These are phyloP conservation scores for Russula olivacea DNA, from an alignment of 768 basidiomycete genomes.

Conservation along the genomic window DNA sequence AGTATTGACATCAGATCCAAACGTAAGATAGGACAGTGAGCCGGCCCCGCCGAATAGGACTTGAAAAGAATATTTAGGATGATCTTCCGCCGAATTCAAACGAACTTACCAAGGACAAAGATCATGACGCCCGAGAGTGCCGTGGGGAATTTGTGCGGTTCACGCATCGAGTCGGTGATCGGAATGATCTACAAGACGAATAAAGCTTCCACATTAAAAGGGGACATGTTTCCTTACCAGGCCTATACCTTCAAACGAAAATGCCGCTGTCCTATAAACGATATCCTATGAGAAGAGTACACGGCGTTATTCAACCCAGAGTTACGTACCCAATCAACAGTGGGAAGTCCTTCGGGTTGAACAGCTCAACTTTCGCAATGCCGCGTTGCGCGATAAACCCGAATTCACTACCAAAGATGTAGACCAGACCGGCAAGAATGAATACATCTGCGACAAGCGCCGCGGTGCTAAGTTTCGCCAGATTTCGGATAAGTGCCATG, in stretches of 20 bases:
- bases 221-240: conserved; percentile 46
- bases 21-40: conserved; percentile 79
- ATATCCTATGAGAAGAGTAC: conserved; percentile 8
- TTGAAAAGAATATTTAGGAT: conserved; percentile 27
- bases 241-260: conserved; percentile 97
- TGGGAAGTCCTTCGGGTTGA: conserved; percentile 87
- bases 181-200: conserved; percentile 63
- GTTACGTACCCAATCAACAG: conserved; percentile 76
- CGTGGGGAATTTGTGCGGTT: conserved; percentile 87
- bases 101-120: conserved; percentile 57
- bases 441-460: conserved; percentile 93
- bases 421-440: conserved; percentile 81
- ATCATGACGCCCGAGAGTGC: conserved; percentile 89
- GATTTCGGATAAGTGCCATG: conserved; percentile 80
- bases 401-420: conserved; percentile 85
- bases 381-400: conserved; percentile 60
- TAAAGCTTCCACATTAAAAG: background rate
- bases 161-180: conserved; percentile 94
- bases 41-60: conserved; percentile 88
- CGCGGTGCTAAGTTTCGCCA: conserved; percentile 90
- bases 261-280: conserved; percentile 80
- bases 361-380: conserved; percentile 72
- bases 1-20: conserved; percentile 81
- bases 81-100: background rate
- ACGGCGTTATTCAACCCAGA: background rate